Conservation (phyloP, 2,329 filamentous ascomycete species). For the Endothia cerciana region DNA sequence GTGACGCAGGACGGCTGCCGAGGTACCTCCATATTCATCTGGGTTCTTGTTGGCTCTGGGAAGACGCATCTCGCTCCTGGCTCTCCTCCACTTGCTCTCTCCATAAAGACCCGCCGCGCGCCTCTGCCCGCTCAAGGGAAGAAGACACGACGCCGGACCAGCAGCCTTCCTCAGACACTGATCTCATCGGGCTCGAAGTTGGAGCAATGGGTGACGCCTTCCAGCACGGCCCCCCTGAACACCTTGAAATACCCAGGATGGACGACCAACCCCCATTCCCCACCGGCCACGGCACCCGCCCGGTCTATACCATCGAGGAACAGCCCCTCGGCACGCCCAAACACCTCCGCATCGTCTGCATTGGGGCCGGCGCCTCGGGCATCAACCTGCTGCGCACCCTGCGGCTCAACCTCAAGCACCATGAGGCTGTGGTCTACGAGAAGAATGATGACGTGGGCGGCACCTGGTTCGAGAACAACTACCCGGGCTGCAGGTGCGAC, state of each 20-base stretch:
- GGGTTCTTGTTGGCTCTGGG: neutral
- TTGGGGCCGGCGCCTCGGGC: constrained; percentile 50
- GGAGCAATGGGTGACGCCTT: constrained; percentile 16
- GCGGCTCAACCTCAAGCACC: constrained; percentile 46
- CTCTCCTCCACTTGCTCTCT: neutral
- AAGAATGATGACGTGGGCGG: constrained; percentile 60
- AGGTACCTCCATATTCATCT: neutral
- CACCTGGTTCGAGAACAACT: constrained; percentile 63
- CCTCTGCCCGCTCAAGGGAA: neutral
- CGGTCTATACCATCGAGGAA: constrained; percentile 42
- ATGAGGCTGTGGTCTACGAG: constrained; percentile 56
- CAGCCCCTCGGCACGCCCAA: constrained; percentile 44
- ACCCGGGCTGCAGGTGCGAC: constrained; percentile 61
- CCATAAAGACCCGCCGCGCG: neutral
- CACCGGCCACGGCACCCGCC: constrained; percentile 26
- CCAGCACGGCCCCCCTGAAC: neutral
- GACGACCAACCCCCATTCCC: constrained; percentile 20
- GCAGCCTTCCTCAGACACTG: neutral
- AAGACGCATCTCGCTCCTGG: too few relatives aligned
- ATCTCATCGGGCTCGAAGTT: neutral
- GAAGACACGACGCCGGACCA: neutral
- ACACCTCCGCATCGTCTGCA: constrained; percentile 48
- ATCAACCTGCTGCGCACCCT: constrained; percentile 51
- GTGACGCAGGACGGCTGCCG: neutral
- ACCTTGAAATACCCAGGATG: constrained; percentile 11